These are phyloP conservation scores for Pyrenula aspistea DNA, from an alignment of 495 filamentous ascomycete species.

Conservation along the genomic window DNA sequence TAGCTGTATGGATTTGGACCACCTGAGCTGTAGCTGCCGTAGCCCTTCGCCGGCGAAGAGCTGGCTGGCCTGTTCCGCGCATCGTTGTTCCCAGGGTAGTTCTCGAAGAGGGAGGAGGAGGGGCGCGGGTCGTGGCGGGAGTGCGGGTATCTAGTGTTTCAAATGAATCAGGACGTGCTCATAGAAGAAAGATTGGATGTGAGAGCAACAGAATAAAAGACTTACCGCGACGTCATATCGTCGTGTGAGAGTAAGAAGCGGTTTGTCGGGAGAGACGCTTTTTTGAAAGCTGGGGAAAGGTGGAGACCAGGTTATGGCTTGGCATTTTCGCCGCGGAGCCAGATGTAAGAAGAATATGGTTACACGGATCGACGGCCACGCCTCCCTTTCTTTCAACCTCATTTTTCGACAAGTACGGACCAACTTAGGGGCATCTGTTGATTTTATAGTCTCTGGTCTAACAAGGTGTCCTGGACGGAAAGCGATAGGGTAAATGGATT, in stretches of 20 bases:
- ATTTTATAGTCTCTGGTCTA: no score
- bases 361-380: no score
- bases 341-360: no score
- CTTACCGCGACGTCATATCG: constrained; percentile 6
- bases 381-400: no score
- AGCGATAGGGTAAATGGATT: no score
- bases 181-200: neutral
- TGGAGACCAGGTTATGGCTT: neutral
- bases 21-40: constrained; percentile 47
- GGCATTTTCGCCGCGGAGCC: neutral
- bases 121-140: constrained; percentile 62
- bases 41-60: constrained; percentile 36
- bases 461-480: no score
- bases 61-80: constrained; percentile 28
- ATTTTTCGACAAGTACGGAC: no score
- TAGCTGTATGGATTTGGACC: constrained; percentile 4
- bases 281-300: neutral
- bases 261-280: constrained; percentile 3
- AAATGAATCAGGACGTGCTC: neutral
- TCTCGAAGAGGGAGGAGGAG: constrained; percentile 74
- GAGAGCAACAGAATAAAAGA: constrained; percentile 4
- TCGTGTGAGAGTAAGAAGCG: constrained; percentile 2
- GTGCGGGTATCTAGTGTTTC: constrained; percentile 37
- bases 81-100: constrained; percentile 56
- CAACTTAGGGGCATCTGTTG: no score